Percentiles rank a stretch among this genome's conserved stretches.
Evolutionary conservation across 768 basidiomycete genomes (phyloP).

Genomic region (Cystofilobasidium capitatum): DNA sequence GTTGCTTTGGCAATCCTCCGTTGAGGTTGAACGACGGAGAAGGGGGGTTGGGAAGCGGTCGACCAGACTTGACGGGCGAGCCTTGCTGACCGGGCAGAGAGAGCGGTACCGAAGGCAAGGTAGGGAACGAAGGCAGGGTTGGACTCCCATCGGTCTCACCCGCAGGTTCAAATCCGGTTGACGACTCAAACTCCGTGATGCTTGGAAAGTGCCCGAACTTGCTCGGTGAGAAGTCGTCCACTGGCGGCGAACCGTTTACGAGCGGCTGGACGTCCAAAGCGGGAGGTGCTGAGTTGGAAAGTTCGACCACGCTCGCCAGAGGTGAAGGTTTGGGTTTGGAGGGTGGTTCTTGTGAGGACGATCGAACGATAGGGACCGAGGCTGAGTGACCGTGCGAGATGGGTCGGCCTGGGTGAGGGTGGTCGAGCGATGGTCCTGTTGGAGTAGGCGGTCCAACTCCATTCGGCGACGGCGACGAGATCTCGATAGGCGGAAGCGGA

Average conservation of each 20-base stretch:
- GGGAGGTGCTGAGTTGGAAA: not conserved
- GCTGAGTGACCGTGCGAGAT: constrained; percentile 13
- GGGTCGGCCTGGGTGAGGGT: not conserved
- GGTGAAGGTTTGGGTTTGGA: not conserved
- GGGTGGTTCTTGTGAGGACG: constrained; percentile 8
- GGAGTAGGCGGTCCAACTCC: not conserved
- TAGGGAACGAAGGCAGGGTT: not conserved
- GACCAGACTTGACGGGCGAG: not conserved
- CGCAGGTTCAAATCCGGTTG: too few relatives aligned
- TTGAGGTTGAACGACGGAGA: not conserved
- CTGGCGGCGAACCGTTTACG: not conserved
- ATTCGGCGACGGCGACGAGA: not conserved
- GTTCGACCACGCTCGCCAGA: not conserved
- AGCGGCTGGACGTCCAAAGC: not conserved
- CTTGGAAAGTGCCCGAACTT: constrained; percentile 19
- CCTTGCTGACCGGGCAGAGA: constrained; percentile 1
- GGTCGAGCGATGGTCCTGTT: not conserved
- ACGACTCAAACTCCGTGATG: constrained; percentile 18
- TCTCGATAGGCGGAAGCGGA: not conserved
- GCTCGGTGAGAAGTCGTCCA: constrained; percentile 3
- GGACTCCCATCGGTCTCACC: too few relatives aligned
- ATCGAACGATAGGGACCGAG: constrained; percentile 9
- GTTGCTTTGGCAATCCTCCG: too few relatives aligned
- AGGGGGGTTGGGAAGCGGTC: not conserved
- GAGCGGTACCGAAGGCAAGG: constrained; percentile 8